These are phyloP conservation scores for Microdochium bolleyi DNA, from an alignment of 2,329 filamentous ascomycete species.

Conservation along the genomic window DNA sequence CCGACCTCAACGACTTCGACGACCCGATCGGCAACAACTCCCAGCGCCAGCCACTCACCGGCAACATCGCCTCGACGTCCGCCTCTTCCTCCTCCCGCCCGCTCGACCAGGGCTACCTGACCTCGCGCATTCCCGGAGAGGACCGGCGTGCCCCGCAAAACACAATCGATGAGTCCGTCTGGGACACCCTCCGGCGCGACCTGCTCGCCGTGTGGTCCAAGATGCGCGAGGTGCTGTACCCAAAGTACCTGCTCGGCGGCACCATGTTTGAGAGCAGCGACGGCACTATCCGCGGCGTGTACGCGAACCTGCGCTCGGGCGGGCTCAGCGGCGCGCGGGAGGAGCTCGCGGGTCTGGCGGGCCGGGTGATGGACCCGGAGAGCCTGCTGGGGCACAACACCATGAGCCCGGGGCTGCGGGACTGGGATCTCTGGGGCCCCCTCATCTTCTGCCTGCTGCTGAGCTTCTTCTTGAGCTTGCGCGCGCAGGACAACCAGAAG, in stretches of 20 bases:
- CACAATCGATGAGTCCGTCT: conserved; percentile 95
- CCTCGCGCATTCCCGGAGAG: conserved; percentile 83
- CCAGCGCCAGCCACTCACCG: conserved; percentile 72
- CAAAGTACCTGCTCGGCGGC: conserved; percentile 78
- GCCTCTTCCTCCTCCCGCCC: conserved; percentile 44
- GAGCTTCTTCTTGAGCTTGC: conserved; percentile 63
- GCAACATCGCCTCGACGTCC: conserved; percentile 60
- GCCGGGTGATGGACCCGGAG: conserved; percentile 57
- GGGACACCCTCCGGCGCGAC: conserved; percentile 93
- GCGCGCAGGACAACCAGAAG: conserved; percentile 71
- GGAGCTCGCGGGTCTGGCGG: conserved; percentile 53
- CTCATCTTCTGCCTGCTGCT: conserved; percentile 62
- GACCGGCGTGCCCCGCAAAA: conserved; percentile 83
- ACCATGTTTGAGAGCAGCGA: conserved; percentile 52
- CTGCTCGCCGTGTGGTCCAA: conserved; percentile 93
- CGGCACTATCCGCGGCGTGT: conserved; percentile 47
- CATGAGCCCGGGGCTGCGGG: conserved; percentile 84
- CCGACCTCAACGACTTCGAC: conserved; percentile 86
- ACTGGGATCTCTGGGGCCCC: conserved; percentile 98
- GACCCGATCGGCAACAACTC: conserved; percentile 66
- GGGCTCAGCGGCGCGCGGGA: conserved; percentile 53
- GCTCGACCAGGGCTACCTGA: conserved; percentile 74
- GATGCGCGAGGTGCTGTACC: conserved; percentile 94
- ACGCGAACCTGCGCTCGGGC: conserved; percentile 51
- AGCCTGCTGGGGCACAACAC: conserved; percentile 49